Evolutionary conservation across 2,329 filamentous ascomycete species (phyloP), one percentile per base, ranked within the genome.

Genomic region (Orbilia ellipsospora): DNA sequence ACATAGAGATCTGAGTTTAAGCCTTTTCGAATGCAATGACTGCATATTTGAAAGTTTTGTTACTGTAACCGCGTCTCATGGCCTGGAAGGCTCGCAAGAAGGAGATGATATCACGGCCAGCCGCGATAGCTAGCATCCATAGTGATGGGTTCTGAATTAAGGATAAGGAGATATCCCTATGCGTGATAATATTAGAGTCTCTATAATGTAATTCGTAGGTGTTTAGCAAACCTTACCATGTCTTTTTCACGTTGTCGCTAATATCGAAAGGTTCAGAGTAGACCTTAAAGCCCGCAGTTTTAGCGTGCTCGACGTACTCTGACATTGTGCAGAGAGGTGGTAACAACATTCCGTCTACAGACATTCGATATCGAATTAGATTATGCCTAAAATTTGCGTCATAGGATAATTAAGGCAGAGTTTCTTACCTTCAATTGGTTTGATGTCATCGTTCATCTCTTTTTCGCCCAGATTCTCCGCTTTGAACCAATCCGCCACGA

Each of bases 401-500:
- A 26, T n/a, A 12, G 40, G 40, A 44, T 2, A 12, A 23, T 23
- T 23, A 23, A 23, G 4, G 2, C 23, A 18, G 6, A 8, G 12
- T 5, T 52, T 23, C 16, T 18, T 59, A 86, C 85, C 86, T 81
- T 89, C 87, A 70, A 89, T 89, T 1, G 86, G 86, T 78, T 85
- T 85, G 78, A 89, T 88, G 78, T 89, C 87, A 55, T 82, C 82
- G 50, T 83, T 81, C 77, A 86, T 84, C 69, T 84, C 81, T 69
- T 83, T 80, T 74, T 84, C 81, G 0, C 80, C 82, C 51, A 88
- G 78, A 20, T 79, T 81, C 64, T 85, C 85, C 12, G 83, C 84
- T 82, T 87, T 87, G 82, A 89, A 89, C 87, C 87, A 89, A 80
- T 89, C 88, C 23, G 87, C 87, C 63, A 89, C 81, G 2, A 87